phyloP scores from a whole-genome alignment of 768 basidiomycete species.

The Mycena rosella region DNA sequence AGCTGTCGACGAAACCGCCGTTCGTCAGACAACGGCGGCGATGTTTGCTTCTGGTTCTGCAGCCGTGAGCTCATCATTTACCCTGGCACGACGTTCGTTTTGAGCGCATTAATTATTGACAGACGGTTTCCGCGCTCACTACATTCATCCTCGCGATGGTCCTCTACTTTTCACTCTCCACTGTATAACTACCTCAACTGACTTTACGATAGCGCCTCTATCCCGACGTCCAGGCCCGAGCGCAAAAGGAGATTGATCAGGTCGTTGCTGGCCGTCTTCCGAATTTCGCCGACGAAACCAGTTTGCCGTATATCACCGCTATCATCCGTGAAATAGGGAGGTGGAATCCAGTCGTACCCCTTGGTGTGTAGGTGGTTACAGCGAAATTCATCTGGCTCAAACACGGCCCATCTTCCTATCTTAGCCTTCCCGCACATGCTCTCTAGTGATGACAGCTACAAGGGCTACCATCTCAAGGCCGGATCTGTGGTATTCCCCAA shows the following conservation, averaged over 20 bases:
- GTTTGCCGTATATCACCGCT: slow-evolving; percentile 31
- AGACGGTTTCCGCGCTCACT: slow-evolving; percentile 26
- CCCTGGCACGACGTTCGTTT: not conserved
- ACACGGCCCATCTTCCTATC: too few relatives aligned
- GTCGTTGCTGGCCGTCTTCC: slow-evolving; percentile 34
- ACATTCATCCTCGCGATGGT: slow-evolving; percentile 33
- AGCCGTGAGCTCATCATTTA: slow-evolving; percentile 15
- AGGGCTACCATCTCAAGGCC: slow-evolving; percentile 44
- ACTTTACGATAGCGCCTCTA: slow-evolving; percentile 30
- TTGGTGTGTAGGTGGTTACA: slow-evolving; percentile 14
- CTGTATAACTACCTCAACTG: not conserved
- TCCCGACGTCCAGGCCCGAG: slow-evolving; percentile 41
- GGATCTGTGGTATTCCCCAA: slow-evolving; percentile 43
- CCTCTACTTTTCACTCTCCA: not conserved
- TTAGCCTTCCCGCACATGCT: slow-evolving; percentile 41
- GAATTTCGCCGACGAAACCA: slow-evolving; percentile 25
- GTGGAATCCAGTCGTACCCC: slow-evolving; percentile 32
- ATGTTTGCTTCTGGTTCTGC: slow-evolving; percentile 33
- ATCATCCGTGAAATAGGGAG: slow-evolving; percentile 29
- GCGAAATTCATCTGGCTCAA: too few relatives aligned
- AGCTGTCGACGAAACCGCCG: slow-evolving; percentile 9
- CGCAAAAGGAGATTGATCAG: slow-evolving; percentile 41
- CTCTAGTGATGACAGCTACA: slow-evolving; percentile 43
- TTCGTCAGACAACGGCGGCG: slow-evolving; percentile 26
- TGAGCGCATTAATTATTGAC: not conserved